These are phyloP conservation scores for Citrus reticulata DNA, from an alignment of 345 rosid species.

Conservation along the genomic window DNA sequence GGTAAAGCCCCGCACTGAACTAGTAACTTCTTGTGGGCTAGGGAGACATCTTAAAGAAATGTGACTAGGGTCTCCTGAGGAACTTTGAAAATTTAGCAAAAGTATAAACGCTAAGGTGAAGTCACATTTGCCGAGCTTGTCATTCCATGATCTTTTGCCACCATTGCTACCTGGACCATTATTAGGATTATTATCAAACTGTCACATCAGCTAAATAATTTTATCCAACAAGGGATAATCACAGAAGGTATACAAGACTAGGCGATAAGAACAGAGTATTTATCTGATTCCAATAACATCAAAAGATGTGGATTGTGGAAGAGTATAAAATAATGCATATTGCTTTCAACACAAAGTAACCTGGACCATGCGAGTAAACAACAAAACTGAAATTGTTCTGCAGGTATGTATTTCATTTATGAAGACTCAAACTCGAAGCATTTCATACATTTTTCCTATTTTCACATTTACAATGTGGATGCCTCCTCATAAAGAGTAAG, in stretches of 20 bases:
- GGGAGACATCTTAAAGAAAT: slow-evolving; percentile 43
- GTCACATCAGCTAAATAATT: neutral
- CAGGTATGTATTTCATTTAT: neutral
- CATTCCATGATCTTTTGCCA: slow-evolving; percentile 71
- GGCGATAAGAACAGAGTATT: neutral
- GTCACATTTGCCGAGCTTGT: slow-evolving; percentile 73
- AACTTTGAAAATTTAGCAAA: slow-evolving; percentile 36
- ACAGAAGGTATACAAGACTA: neutral
- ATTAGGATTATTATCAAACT: slow-evolving; percentile 2
- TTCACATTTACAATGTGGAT: neutral
- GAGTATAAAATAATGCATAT: neutral
- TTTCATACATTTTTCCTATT: neutral
- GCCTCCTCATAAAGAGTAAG: neutral
- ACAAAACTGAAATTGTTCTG: neutral
- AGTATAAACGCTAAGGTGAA: slow-evolving; percentile 77
- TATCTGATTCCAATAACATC: neutral
- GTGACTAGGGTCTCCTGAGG: slow-evolving; percentile 30
- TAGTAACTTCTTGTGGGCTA: slow-evolving; percentile 48
- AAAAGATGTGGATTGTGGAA: neutral
- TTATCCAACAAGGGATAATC: neutral
- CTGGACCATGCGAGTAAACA: neutral
- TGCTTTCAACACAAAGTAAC: neutral
- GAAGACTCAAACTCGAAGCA: neutral
- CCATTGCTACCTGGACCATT: slow-evolving; percentile 54
- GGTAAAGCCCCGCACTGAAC: slow-evolving; percentile 52